Base-by-base conservation (phyloP, 257 asterid genomes). In the Solanum sparsipilum region DNA sequence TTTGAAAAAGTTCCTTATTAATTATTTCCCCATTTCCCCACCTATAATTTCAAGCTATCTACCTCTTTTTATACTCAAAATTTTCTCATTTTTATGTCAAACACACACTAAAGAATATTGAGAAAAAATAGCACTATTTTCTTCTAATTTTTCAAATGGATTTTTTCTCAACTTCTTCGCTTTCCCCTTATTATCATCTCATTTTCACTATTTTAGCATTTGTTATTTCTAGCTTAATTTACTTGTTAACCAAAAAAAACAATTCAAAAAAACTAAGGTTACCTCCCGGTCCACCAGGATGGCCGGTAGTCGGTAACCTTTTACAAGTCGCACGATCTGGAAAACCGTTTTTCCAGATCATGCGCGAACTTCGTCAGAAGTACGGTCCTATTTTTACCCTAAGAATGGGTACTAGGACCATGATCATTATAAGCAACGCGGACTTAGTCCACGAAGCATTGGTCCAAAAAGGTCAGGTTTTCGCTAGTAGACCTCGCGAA, bases 251-350 rank as follows among this genome's bases (percentile, higher is more conserved):
- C 13, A 88, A 89, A 12, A 94, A 93, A 68, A 86, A 91, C 2
- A 88, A 90, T 79, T 88, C 92, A 58, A 95, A 92, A 58, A 94
- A 90, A 79, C 92, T 92, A 70, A 93, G 91, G 8, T 92, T 96
- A 16, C 99, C 99, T 18, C 98, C 98, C 7, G 99, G 99, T 0
- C 98, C 98, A 5, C 98, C 97, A 9, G 98, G 99, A 1, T 92
- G 93, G 90, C 99, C 98, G 34, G 88, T 97, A 1, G 97, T 96
- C 18, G 99, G 99, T 0, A 97, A 95, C 88, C 97, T 97, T 27
- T 93, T 97, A 86, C 99, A 97, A 85, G 96, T 95, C 1, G 99
- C 98, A 6, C 91, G 90, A 2, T 97, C 98, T 4, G 97, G 98
- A 15, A 97, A 96, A 29, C 98, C 93, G 0, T 96, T 96, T 75